Percentiles rank a stretch among this genome's conserved stretches.
Conservation (phyloP, 2,329 filamentous ascomycete species). For the Rhynchosporium agropyri region DNA sequence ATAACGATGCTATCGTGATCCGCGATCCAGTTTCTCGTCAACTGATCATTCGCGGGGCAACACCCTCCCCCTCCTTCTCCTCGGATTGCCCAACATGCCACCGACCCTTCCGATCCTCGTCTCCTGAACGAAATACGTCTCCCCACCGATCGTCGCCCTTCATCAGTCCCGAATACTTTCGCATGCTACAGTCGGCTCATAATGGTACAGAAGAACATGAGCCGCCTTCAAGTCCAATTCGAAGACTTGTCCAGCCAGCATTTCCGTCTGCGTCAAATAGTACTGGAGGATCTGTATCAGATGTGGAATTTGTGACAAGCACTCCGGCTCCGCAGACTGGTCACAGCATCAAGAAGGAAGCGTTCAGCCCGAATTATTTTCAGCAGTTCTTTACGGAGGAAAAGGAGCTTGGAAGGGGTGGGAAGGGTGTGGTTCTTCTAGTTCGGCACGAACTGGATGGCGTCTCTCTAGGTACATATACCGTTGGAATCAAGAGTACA, state of each 20-base stretch:
- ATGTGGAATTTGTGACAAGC: slow-evolving; percentile 56
- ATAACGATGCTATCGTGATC: slow-evolving; percentile 89
- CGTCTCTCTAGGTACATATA: slow-evolving; percentile 64
- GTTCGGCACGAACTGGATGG: slow-evolving; percentile 91
- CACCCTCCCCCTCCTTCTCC: slow-evolving; percentile 53
- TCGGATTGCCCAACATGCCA: slow-evolving; percentile 69
- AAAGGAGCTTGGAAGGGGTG: slow-evolving; percentile 80
- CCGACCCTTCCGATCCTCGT: slow-evolving; percentile 48
- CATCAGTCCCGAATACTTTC: slow-evolving; percentile 91
- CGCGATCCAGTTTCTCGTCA: slow-evolving; percentile 84
- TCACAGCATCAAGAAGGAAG: slow-evolving; percentile 79
- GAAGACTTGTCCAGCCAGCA: slow-evolving; percentile 46
- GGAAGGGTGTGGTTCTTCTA: slow-evolving; percentile 92
- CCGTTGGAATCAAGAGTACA: no score
- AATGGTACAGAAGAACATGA: slow-evolving; percentile 50
- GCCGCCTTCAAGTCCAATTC: slow-evolving; percentile 55
- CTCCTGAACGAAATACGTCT: slow-evolving; percentile 50
- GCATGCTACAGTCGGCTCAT: slow-evolving; percentile 72
- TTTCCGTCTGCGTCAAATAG: slow-evolving; percentile 32
- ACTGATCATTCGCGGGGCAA: slow-evolving; percentile 74
- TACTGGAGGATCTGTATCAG: slow-evolving; percentile 35
- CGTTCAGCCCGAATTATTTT: slow-evolving; percentile 93
- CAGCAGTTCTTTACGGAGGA: slow-evolving; percentile 91
- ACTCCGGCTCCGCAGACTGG: slow-evolving; percentile 48
- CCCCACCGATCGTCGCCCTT: slow-evolving; percentile 61